phyloP scores from a whole-genome alignment of 2,329 filamentous ascomycete genomes.

The Paradendryphiella salina region DNA sequence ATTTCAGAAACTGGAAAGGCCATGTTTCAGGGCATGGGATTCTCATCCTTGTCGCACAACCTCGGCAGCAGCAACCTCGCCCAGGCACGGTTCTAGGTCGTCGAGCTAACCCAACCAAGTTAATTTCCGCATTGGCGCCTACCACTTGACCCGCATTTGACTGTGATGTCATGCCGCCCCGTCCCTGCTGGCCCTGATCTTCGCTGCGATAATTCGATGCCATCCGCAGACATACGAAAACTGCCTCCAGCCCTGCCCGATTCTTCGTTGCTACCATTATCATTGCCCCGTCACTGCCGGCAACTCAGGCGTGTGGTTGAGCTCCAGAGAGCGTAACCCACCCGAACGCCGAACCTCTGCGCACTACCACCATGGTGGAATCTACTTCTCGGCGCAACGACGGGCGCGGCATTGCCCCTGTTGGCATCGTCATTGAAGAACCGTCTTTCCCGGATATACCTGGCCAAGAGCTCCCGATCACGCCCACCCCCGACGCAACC shows the following conservation, averaged over 20 bases:
- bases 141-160: background rate
- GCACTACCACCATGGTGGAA: constrained; percentile 23
- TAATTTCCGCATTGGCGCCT: constrained; percentile 2
- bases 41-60: background rate
- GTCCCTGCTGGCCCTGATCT: constrained; percentile 5
- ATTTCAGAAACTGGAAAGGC: background rate
- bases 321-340: constrained; percentile 1
- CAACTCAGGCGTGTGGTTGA: background rate
- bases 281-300: constrained; percentile 2
- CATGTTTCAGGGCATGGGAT: constrained; percentile 1
- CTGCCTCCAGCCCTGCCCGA: too few relatives aligned
- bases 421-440: constrained; percentile 28
- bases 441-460: constrained; percentile 29
- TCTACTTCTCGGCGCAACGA: constrained; percentile 8
- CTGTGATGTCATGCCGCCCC: constrained; percentile 13
- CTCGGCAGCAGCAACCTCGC: background rate
- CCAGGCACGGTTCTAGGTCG: constrained; percentile 1
- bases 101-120: background rate
- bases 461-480: constrained; percentile 7
- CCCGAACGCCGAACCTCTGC: background rate
- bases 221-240: background rate
- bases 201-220: constrained; percentile 3
- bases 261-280: constrained; percentile 5
- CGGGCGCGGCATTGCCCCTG: constrained; percentile 19
- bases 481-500: background rate